phyloP scores from a whole-genome alignment of 2,329 filamentous ascomycete genomes.

The Colletotrichum aenigma region DNA sequence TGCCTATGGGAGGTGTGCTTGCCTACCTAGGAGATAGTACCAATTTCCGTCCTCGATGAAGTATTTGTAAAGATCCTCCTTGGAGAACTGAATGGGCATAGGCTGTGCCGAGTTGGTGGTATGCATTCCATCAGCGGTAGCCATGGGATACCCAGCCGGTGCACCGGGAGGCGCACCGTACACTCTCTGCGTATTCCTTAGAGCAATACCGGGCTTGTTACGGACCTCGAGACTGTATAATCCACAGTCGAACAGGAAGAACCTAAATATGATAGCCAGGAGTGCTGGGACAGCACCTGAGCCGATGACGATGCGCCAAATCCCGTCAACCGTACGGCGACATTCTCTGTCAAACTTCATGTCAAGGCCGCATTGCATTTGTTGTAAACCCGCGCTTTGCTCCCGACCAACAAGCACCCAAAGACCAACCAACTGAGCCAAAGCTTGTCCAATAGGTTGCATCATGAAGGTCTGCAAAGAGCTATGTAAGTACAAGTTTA shows the following conservation, averaged over 20 bases:
- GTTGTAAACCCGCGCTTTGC: slow-evolving; percentile 42
- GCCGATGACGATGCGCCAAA: slow-evolving; percentile 72
- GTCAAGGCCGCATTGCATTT: slow-evolving; percentile 53
- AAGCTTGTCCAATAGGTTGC: slow-evolving; percentile 70
- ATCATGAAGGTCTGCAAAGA: slow-evolving; percentile 56
- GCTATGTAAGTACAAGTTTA: neutral
- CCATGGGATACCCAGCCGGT: slow-evolving; percentile 22
- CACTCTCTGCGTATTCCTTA: slow-evolving; percentile 63
- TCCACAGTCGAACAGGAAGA: slow-evolving; percentile 70
- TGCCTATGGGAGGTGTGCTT: neutral
- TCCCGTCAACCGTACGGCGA: slow-evolving; percentile 55
- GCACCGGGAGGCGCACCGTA: slow-evolving; percentile 49
- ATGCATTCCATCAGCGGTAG: slow-evolving; percentile 33
- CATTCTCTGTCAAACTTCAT: slow-evolving; percentile 48
- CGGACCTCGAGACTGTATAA: slow-evolving; percentile 70
- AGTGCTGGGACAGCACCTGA: slow-evolving; percentile 68
- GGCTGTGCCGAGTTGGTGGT: slow-evolving; percentile 36
- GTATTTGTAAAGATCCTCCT: slow-evolving; percentile 52
- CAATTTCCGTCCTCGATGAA: slow-evolving; percentile 54
- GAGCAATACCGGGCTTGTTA: slow-evolving; percentile 61
- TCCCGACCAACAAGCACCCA: slow-evolving; percentile 54
- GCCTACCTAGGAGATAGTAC: slow-evolving; percentile 43
- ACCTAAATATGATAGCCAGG: slow-evolving; percentile 68
- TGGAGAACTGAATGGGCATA: slow-evolving; percentile 53
- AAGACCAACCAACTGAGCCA: slow-evolving; percentile 66